Percentiles rank a stretch among this genome's conserved stretches.
Conservation (phyloP, 129 eudicot species). For the Flaveria trinervia region DNA sequence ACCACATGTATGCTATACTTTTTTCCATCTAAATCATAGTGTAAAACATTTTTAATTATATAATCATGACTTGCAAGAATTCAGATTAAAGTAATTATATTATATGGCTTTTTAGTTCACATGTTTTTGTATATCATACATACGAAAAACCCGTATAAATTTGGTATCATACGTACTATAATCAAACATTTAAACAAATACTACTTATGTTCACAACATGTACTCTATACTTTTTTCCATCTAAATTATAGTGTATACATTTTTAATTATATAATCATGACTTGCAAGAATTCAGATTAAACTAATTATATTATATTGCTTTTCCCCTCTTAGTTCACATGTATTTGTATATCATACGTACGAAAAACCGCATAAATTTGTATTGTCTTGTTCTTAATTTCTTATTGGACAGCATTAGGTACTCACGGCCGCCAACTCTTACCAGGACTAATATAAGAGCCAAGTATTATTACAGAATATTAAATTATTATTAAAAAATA, state of each 20-base stretch:
- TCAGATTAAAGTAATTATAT: background rate
- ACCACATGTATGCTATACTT: background rate
- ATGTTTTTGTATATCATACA: background rate
- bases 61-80: background rate
- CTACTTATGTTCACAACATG: background rate
- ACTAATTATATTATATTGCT: background rate
- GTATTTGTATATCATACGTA: background rate
- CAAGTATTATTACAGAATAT: no score
- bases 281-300: background rate
- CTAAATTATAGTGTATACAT: background rate
- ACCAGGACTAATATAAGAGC: background rate
- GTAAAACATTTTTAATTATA: background rate
- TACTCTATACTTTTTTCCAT: background rate
- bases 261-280: background rate
- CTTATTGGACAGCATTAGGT: background rate
- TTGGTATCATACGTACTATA: background rate
- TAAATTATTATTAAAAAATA: no score
- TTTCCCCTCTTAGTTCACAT: background rate
- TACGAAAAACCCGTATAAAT: background rate
- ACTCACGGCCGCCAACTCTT: background rate
- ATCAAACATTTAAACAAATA: background rate
- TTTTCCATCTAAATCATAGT: background rate
- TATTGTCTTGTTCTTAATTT: background rate
- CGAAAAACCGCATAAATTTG: background rate
- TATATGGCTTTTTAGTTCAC: background rate